A percentile compares a stretch with the other conserved stretches of the same genome.
These are phyloP conservation scores for Linanthus parryae DNA, from an alignment of 148 eudicot genomes.

Conservation along the genomic window DNA sequence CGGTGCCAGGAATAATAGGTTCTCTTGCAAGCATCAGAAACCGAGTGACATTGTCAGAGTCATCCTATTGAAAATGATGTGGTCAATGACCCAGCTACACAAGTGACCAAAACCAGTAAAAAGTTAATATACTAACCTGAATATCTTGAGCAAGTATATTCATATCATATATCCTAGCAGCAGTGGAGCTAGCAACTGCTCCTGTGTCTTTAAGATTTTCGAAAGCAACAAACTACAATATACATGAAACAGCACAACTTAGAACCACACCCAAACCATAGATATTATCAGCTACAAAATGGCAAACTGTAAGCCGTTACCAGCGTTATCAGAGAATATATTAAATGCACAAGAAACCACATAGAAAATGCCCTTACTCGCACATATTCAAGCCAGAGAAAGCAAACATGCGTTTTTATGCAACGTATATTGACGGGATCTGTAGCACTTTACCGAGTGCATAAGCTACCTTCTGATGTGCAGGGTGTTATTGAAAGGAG, in stretches of 20 bases:
- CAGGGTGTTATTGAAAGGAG: too few species aligned
- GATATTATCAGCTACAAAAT: neutral
- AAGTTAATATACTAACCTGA: conserved; percentile 45
- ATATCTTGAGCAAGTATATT: conserved; percentile 73
- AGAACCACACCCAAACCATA: too few species aligned
- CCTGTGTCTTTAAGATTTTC: conserved; percentile 65
- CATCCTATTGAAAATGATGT: conserved; percentile 38
- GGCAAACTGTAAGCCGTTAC: neutral
- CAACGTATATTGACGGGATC: too few species aligned
- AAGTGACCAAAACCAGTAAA: neutral
- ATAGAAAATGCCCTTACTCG: too few species aligned
- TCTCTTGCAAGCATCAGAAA: conserved; percentile 82
- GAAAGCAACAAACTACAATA: conserved; percentile 56
- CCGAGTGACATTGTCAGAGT: conserved; percentile 70
- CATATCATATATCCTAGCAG: conserved; percentile 70
- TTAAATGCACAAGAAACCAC: too few species aligned
- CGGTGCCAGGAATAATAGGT: conserved; percentile 51
- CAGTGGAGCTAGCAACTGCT: conserved; percentile 79
- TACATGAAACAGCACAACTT: too few species aligned
- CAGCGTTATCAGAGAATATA: too few species aligned
- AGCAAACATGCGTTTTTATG: too few species aligned
- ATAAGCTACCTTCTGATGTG: too few species aligned
- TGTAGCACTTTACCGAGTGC: too few species aligned
- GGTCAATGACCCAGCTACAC: neutral
- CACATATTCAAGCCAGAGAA: too few species aligned